Conservation (phyloP, 202 grass and related monocot genomes). For the Digitaria exilis region DNA sequence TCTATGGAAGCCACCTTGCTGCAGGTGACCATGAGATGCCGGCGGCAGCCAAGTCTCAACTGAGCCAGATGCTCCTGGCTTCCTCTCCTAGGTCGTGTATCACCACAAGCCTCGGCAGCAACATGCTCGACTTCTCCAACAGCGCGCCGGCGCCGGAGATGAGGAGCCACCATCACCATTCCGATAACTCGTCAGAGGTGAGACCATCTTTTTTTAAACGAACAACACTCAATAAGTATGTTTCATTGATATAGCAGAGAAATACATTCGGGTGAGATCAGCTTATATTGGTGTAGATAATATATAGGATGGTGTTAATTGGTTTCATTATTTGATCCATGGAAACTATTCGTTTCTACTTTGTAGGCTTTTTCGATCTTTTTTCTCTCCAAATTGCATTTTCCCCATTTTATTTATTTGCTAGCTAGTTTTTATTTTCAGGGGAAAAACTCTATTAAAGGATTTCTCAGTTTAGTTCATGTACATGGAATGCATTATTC, state of each 20-base stretch:
- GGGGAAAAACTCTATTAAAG: neutral
- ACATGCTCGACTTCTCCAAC: conserved; percentile 90
- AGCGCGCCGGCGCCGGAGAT: conserved; percentile 42
- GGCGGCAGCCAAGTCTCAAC: conserved; percentile 49
- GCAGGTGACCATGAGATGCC: conserved; percentile 55
- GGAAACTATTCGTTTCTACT: neutral
- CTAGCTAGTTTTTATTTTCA: neutral
- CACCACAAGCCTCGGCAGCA: conserved; percentile 73
- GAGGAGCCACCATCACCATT: conserved; percentile 53
- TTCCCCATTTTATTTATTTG: neutral
- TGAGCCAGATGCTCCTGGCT: conserved; percentile 75
- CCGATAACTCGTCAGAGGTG: conserved; percentile 89
- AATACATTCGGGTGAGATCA: too few relatives aligned
- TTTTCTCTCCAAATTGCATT: neutral
- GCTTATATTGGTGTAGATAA: neutral
- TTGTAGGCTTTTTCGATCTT: neutral
- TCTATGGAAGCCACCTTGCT: conserved; percentile 45
- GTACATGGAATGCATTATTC: neutral
- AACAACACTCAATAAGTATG: too few relatives aligned
- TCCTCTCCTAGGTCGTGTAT: conserved; percentile 84
- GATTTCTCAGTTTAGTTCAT: neutral
- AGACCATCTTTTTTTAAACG: too few relatives aligned
- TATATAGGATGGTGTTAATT: neutral
- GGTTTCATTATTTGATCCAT: neutral
- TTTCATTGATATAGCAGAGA: too few relatives aligned